A percentile compares a stretch with the other conserved stretches of the same genome.
phyloP scores from a whole-genome alignment of 768 basidiomycete species.

The Daedaleopsis nitida region DNA sequence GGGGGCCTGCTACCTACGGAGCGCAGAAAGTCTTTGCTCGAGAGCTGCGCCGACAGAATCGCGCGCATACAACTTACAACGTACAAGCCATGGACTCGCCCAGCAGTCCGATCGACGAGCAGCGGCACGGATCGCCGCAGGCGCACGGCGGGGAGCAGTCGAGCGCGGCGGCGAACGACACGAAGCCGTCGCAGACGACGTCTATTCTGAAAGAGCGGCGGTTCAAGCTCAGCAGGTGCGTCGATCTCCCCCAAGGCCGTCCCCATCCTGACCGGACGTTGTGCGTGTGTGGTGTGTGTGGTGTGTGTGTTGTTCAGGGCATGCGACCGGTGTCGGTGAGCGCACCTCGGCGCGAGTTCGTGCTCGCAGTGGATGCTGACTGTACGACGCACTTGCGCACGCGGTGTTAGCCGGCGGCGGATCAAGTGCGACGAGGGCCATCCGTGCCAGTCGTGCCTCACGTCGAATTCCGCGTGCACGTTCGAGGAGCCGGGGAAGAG shows the following conservation, averaged over 20 bases:
- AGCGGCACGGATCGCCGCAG: background rate
- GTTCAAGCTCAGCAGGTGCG: slow-evolving; percentile 85
- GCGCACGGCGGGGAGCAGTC: background rate
- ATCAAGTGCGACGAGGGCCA: slow-evolving; percentile 91
- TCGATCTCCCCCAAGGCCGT: slow-evolving; percentile 1
- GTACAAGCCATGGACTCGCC: background rate
- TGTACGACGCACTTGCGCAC: slow-evolving; percentile 12
- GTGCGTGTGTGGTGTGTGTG: too few species aligned
- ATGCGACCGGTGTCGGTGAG: slow-evolving; percentile 90
- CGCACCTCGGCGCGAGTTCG: slow-evolving; percentile 5
- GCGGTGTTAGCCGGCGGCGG: slow-evolving; percentile 61
- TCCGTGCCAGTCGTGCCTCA: slow-evolving; percentile 86
- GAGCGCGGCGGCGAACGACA: background rate
- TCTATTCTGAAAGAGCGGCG: slow-evolving; percentile 70
- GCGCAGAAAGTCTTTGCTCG: too few species aligned
- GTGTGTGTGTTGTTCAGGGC: too few species aligned
- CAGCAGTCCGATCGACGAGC: background rate
- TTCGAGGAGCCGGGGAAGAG: slow-evolving; percentile 88
- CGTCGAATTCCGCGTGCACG: slow-evolving; percentile 78
- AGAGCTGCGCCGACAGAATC: too few species aligned
- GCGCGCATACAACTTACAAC: too few species aligned
- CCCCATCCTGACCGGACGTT: background rate
- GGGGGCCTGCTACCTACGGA: too few species aligned
- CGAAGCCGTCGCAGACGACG: slow-evolving; percentile 20
- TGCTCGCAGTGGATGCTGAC: background rate